Evolutionary conservation across 1,284 basidiomycete genomes (phyloP).

Genomic region (Sporisorium exsertum): DNA sequence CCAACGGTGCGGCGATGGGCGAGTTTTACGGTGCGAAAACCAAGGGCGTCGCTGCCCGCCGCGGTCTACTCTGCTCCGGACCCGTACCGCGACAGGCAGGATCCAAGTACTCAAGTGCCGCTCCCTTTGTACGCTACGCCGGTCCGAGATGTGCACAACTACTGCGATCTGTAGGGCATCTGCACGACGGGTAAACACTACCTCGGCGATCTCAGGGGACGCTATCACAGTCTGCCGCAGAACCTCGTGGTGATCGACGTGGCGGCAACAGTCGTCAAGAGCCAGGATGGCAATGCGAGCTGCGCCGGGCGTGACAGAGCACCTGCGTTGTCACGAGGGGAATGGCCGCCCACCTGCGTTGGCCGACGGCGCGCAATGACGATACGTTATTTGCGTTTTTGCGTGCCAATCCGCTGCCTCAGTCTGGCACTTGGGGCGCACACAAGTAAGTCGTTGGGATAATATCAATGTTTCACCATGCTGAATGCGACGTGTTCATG

Average conservation of each 20-base stretch:
- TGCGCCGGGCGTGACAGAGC: constrained; percentile 24
- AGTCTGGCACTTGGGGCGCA: constrained; percentile 22
- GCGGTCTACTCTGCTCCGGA: constrained; percentile 41
- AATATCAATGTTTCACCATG: no score
- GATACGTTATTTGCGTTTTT: constrained; percentile 33
- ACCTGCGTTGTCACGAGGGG: constrained; percentile 17
- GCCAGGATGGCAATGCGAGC: constrained; percentile 9
- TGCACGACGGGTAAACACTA: constrained; percentile 35
- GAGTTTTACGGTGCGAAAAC: constrained; percentile 28
- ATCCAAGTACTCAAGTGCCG: constrained; percentile 32
- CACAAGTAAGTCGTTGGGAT: neutral
- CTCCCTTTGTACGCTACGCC: constrained; percentile 31
- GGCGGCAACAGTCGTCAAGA: constrained; percentile 13
- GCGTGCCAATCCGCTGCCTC: constrained; percentile 21
- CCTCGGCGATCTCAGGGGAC: constrained; percentile 22
- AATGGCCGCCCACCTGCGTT: constrained; percentile 10
- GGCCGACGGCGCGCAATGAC: constrained; percentile 8
- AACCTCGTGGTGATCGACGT: constrained; percentile 28
- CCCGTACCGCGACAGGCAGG: constrained; percentile 37
- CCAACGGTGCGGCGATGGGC: constrained; percentile 22
- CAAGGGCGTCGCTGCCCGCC: constrained; percentile 36
- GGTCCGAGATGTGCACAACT: constrained; percentile 29
- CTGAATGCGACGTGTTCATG: neutral
- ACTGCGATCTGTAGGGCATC: constrained; percentile 33
- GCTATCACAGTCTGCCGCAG: constrained; percentile 22